A percentile compares a stretch with the other conserved stretches of the same genome.
Conservation (phyloP, 108 stramenopile species). For the Pinguiococcus pyrenoidosus region DNA sequence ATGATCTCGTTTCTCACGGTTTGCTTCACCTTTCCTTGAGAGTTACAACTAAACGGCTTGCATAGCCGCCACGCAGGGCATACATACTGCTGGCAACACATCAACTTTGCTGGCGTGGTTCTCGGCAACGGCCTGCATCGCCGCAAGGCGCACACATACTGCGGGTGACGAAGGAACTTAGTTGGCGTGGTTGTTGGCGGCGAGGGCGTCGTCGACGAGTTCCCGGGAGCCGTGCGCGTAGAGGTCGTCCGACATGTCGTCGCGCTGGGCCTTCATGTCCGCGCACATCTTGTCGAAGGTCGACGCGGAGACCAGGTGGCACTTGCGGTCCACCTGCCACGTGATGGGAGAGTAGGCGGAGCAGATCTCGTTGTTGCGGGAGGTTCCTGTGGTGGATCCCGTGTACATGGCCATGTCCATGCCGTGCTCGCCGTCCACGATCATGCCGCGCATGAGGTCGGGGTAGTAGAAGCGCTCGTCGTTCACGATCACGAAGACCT, state of each 20-base stretch:
- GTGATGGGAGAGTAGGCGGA: too few relatives aligned
- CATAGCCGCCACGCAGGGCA: too few relatives aligned
- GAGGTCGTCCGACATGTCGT: constrained; percentile 51
- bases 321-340: constrained; percentile 60
- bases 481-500: constrained; percentile 48
- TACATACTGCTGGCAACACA: too few relatives aligned
- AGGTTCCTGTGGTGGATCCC: constrained; percentile 23
- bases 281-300: constrained; percentile 53
- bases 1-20: too few relatives aligned
- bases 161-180: too few relatives aligned
- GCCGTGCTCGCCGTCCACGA: constrained; percentile 12
- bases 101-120: too few relatives aligned
- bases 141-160: too few relatives aligned
- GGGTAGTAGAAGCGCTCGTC: constrained; percentile 39
- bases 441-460: constrained; percentile 33
- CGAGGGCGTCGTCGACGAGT: too few relatives aligned
- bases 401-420: constrained; percentile 46
- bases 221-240: constrained; percentile 49
- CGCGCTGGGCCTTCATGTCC: constrained; percentile 48
- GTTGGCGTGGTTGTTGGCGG: too few relatives aligned
- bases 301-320: constrained; percentile 52
- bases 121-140: too few relatives aligned
- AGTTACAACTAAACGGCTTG: too few relatives aligned
- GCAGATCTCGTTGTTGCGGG: not conserved
- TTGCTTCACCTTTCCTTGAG: too few relatives aligned